Evolutionary conservation across 2,329 filamentous ascomycete species (phyloP).

Genomic region (Fusarium setosum): DNA sequence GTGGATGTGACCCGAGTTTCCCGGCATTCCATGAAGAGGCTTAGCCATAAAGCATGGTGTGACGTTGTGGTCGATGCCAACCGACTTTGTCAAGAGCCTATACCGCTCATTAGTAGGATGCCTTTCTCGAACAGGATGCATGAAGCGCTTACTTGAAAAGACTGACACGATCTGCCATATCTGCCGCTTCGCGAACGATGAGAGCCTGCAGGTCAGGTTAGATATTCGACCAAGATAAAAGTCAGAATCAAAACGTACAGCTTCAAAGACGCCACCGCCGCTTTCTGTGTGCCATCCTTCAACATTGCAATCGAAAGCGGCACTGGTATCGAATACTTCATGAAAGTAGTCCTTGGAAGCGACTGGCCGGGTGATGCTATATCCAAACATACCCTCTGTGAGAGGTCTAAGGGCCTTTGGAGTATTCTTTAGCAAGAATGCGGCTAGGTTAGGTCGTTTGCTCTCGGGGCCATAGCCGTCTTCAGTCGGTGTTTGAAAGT

Average conservation of each 20-base stretch:
- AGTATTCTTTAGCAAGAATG: background rate
- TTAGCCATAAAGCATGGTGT: slow-evolving; percentile 25
- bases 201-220: slow-evolving; percentile 58
- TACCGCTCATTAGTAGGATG: too few relatives aligned
- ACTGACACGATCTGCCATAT: slow-evolving; percentile 90
- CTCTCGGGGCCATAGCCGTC: background rate
- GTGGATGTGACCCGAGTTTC: slow-evolving; percentile 21
- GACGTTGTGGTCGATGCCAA: slow-evolving; percentile 9
- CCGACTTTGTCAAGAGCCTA: background rate
- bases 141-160: slow-evolving; percentile 81
- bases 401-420: background rate
- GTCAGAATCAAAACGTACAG: background rate
- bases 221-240: too few relatives aligned
- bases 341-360: background rate
- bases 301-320: background rate
- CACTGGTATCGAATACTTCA: background rate
- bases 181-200: slow-evolving; percentile 84
- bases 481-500: background rate
- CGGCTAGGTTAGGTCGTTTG: background rate
- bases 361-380: background rate
- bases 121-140: too few relatives aligned
- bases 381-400: background rate
- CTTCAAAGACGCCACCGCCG: background rate
- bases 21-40: slow-evolving; percentile 15
- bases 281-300: background rate